Evolutionary conservation across 2,329 filamentous ascomycete genomes (phyloP), one percentile per base, ranked within the genome.

Genomic region (Blastomyces parvus): DNA sequence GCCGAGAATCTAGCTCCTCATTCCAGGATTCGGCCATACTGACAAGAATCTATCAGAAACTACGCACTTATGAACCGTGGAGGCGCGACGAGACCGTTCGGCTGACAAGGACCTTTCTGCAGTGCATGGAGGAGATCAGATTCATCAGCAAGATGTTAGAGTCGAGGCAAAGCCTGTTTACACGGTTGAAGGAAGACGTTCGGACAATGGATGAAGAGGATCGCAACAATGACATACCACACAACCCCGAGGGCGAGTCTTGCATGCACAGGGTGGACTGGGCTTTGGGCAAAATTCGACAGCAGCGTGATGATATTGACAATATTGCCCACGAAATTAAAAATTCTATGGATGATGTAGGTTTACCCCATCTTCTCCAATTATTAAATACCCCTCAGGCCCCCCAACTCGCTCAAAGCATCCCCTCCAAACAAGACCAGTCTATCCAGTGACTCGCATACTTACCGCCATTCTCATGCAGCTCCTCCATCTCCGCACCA

Each of bases 261-360:
- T 30, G 40, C n/a, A 59, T 59, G 27, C 58, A 48, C 5, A 48
- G 58, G 42, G 17, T 59, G 33, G 42, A 36, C 13, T 59, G 58
- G 58, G 42, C 58, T 11, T 17, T 48, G 25, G 42, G 58, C 40
- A 59, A 59, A 48, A 59, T 59, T 17, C 40, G 42, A 46, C 58
- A 50, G 17, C 58, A 46, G 44, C 58, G 42, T n/a, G 27, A 59
- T n/a, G 58, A 59, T 48, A 50, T 46, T 42, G 58, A 48, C 22
- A 48, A 30, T 59, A 48, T 59, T 48, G 44, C 58, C 27, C 30
- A 59, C 14, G 58, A 59, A 48, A 46, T 59, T 33, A 27, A 46
- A 36, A 59, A 59, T 46, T 46, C 58, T n/a, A 59, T 59, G 58
- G 36, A 59, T 48, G 42, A 59, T 59, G 58, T 59, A 59, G 42